A percentile compares a stretch with the other conserved stretches of the same genome.
Evolutionary conservation across 331 rosid species (phyloP).

Genomic region (Acacia pycnantha): DNA sequence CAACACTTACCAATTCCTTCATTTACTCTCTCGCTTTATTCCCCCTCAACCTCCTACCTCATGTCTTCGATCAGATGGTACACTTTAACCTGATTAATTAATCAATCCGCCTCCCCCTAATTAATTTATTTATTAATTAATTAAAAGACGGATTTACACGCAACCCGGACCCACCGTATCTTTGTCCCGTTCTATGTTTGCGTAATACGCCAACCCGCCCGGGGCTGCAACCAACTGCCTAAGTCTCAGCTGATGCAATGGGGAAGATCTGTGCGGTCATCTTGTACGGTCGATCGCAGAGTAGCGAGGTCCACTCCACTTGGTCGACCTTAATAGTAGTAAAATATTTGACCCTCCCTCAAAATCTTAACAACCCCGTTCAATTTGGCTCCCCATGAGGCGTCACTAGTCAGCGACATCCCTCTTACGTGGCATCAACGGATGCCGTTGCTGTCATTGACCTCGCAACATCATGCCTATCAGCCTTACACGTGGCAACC

Average conservation of each 20-base stretch:
- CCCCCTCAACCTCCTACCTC: no score
- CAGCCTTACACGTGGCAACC: slow-evolving; percentile 25
- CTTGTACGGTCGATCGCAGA: slow-evolving; percentile 15
- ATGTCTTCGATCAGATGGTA: background rate
- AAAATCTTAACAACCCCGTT: slow-evolving; percentile 61
- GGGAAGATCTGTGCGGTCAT: background rate
- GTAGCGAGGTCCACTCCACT: slow-evolving; percentile 29
- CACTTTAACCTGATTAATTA: background rate
- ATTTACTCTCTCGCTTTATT: background rate
- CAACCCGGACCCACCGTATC: slow-evolving; percentile 11
- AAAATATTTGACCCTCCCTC: slow-evolving; percentile 49
- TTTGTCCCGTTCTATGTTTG: slow-evolving; percentile 18
- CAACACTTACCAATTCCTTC: background rate
- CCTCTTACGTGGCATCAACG: slow-evolving; percentile 28
- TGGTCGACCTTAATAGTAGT: slow-evolving; percentile 31
- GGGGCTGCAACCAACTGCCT: background rate
- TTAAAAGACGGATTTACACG: background rate
- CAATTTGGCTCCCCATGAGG: slow-evolving; percentile 32
- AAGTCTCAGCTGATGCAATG: background rate
- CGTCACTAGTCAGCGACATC: slow-evolving; percentile 4
- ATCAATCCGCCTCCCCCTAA: background rate
- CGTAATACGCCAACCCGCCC: slow-evolving; percentile 1
- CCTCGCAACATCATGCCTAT: background rate
- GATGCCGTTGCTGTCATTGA: slow-evolving; percentile 1
- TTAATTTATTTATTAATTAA: background rate